Conservation (phyloP, 2,329 filamentous ascomycete species). For the Fusarium brevicatenulatum region DNA sequence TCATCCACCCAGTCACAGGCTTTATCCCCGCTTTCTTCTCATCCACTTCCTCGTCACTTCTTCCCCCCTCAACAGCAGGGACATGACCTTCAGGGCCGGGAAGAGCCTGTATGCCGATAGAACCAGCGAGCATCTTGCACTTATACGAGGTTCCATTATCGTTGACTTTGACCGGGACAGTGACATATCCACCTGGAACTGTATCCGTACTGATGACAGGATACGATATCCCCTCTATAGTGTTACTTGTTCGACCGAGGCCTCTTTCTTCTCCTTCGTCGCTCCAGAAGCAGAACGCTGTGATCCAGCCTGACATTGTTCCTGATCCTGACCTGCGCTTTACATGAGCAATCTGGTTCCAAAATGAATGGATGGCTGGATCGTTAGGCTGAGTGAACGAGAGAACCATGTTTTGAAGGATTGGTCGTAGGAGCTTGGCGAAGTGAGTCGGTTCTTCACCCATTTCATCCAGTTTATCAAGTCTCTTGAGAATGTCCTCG, state of each 20-base stretch:
- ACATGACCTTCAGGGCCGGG: neutral
- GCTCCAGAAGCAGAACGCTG: neutral
- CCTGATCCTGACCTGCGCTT: accelerated
- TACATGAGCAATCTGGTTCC: neutral
- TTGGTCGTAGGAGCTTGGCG: neutral
- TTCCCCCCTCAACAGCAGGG: accelerated
- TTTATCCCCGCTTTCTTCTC: neutral
- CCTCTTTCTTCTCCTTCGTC: neutral
- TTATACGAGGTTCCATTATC: accelerated
- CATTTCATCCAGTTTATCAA: neutral
- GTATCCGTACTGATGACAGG: accelerated
- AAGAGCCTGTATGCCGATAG: neutral
- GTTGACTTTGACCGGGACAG: neutral
- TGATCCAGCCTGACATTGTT: neutral
- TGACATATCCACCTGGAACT: neutral
- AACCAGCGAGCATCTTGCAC: neutral
- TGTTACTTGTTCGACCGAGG: neutral
- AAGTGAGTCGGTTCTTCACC: neutral
- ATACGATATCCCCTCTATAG: accelerated
- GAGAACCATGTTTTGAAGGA: neutral
- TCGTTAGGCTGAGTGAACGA: neutral
- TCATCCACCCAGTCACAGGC: neutral
- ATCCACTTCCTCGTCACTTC: accelerated
- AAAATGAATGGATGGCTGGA: neutral
- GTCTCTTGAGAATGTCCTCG: neutral